Evolutionary conservation across 176 grass and related monocot species (phyloP).

Genomic region (Triticum timopheevii): DNA sequence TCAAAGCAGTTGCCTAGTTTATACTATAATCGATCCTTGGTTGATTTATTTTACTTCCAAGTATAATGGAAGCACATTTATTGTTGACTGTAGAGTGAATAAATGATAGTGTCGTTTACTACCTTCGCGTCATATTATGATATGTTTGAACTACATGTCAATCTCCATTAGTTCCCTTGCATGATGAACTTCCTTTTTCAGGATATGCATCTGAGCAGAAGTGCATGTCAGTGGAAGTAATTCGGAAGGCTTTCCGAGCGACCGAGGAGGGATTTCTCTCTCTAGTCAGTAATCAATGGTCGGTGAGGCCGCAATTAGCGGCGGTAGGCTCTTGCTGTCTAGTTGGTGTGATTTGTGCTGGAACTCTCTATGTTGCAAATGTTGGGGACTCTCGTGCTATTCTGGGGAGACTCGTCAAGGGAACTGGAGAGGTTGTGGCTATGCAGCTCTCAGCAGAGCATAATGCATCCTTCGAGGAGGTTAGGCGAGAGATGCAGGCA

Average conservation of each 20-base stretch:
- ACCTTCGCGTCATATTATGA: not conserved
- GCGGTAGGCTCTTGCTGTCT: constrained; percentile 92
- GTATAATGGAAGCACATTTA: not conserved
- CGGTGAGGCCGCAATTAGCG: constrained; percentile 64
- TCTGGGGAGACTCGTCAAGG: constrained; percentile 68
- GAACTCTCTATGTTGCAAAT: constrained; percentile 78
- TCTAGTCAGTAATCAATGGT: constrained; percentile 77
- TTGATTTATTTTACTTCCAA: not conserved
- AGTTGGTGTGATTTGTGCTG: constrained; percentile 55
- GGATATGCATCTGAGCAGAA: constrained; percentile 73
- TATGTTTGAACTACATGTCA: constrained; percentile 16
- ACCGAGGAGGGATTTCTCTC: constrained; percentile 82
- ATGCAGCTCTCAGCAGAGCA: constrained; percentile 85
- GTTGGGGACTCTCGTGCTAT: constrained; percentile 77
- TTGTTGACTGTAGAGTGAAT: constrained; percentile 6
- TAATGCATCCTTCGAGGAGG: constrained; percentile 73
- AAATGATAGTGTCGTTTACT: not conserved
- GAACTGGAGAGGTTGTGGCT: constrained; percentile 72
- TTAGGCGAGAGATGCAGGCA: constrained; percentile 70
- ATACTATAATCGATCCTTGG: not conserved
- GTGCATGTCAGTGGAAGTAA: constrained; percentile 71
- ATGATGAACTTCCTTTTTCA: constrained; percentile 40
- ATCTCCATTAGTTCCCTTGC: constrained; percentile 3
- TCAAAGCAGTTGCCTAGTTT: not conserved
- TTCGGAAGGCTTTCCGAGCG: constrained; percentile 60